phyloP scores from a whole-genome alignment of 2,329 filamentous ascomycete genomes.

The Xylariaceae sp. region DNA sequence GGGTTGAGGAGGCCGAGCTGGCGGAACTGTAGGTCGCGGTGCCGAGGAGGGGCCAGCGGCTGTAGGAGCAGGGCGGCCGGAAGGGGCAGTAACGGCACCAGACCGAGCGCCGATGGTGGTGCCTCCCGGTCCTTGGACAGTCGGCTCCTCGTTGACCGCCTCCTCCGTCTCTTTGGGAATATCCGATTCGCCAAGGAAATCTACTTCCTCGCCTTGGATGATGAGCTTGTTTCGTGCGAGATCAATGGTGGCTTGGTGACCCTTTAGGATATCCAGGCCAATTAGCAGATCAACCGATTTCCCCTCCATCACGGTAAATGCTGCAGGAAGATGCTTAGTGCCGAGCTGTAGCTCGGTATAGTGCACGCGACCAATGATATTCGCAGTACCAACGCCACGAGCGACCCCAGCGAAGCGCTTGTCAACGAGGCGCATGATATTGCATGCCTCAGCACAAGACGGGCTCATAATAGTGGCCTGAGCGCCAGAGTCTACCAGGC shows the following conservation, averaged over 20 bases:
- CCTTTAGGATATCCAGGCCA: constrained; percentile 94
- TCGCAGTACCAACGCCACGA: constrained; percentile 89
- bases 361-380: constrained; percentile 93
- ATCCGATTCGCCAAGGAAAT: constrained; percentile 89
- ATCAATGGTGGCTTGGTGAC: constrained; percentile 92
- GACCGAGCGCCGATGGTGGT: constrained; percentile 83
- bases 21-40: constrained; percentile 31
- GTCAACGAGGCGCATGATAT: constrained; percentile 95
- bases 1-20: constrained; percentile 27
- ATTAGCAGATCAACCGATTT: constrained; percentile 93
- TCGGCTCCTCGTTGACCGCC: constrained; percentile 75
- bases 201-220: constrained; percentile 85
- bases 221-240: constrained; percentile 81
- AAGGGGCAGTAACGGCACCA: constrained; percentile 69
- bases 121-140: constrained; percentile 82
- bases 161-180: constrained; percentile 85
- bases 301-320: constrained; percentile 99
- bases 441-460: constrained; percentile 84
- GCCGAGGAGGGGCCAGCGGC: constrained; percentile 27
- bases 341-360: constrained; percentile 95
- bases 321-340: constrained; percentile 82
- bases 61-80: constrained; percentile 30
- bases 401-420: constrained; percentile 90
- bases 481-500: constrained; percentile 94
- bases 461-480: constrained; percentile 99